Evolutionary conservation across 2,329 filamentous ascomycete species (phyloP).

Genomic region (Calonectria leucothoes): DNA sequence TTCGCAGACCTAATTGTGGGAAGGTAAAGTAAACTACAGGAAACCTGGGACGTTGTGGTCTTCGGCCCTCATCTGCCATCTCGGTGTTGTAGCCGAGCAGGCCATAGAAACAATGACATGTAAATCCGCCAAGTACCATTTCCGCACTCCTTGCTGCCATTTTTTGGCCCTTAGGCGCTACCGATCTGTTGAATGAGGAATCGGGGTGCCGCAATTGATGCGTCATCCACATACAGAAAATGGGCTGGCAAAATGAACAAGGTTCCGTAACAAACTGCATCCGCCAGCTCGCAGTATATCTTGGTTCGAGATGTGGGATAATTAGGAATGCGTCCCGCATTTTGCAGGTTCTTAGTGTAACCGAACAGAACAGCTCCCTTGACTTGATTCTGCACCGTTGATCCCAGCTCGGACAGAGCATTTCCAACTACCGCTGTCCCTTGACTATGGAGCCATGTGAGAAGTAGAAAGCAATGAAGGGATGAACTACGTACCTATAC

Average conservation of each 20-base stretch:
- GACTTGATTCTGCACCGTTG: slow-evolving; percentile 38
- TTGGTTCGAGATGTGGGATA: slow-evolving; percentile 45
- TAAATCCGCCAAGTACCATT: background rate
- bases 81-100: background rate
- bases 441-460: slow-evolving; percentile 44
- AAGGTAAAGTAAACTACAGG: background rate
- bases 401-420: background rate
- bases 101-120: background rate
- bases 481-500: slow-evolving; percentile 47
- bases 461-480: slow-evolving; percentile 52
- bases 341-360: slow-evolving; percentile 55
- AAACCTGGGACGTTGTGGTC: background rate
- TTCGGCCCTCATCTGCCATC: background rate
- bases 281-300: slow-evolving; percentile 49
- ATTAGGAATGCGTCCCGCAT: slow-evolving; percentile 49
- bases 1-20: background rate
- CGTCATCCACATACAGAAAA: background rate
- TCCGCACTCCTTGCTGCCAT: background rate
- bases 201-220: background rate
- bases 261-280: slow-evolving; percentile 49
- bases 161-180: background rate
- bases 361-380: slow-evolving; percentile 50
- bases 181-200: slow-evolving; percentile 4
- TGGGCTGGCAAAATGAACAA: slow-evolving; percentile 50
- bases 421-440: slow-evolving; percentile 35